Evolutionary conservation across 2,329 filamentous ascomycete species (phyloP).

Genomic region (Arthrinium puccinioides): DNA sequence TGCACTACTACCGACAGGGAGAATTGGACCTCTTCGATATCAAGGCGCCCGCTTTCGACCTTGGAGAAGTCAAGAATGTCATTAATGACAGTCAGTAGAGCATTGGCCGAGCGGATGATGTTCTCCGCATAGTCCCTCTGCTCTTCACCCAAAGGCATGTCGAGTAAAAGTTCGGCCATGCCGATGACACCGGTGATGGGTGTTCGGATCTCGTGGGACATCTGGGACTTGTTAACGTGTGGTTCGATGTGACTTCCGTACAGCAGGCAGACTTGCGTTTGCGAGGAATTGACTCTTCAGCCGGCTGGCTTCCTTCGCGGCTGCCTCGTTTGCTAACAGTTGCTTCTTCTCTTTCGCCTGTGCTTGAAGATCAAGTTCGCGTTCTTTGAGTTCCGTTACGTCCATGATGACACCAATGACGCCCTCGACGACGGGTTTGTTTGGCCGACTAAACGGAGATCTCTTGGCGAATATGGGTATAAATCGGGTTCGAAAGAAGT

Average conservation of each 20-base stretch:
- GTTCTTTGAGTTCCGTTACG: constrained; percentile 62
- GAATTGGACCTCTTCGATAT: constrained; percentile 77
- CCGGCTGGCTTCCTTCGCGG: constrained; percentile 72
- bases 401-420: constrained; percentile 77
- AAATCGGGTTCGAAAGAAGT: constrained; percentile 66
- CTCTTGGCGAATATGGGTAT: constrained; percentile 56
- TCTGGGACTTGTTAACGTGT: too few species aligned
- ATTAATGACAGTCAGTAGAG: constrained; percentile 79
- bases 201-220: constrained; percentile 74
- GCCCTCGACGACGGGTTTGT: constrained; percentile 53
- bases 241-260: too few species aligned
- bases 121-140: constrained; percentile 71
- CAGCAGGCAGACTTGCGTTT: constrained; percentile 37
- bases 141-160: constrained; percentile 61
- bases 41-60: constrained; percentile 68
- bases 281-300: constrained; percentile 76
- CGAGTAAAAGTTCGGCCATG: constrained; percentile 68
- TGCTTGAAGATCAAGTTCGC: constrained; percentile 54
- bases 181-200: constrained; percentile 76
- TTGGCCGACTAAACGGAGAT: constrained; percentile 40
- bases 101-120: constrained; percentile 73
- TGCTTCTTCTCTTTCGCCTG: constrained; percentile 63
- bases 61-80: constrained; percentile 89
- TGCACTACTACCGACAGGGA: constrained; percentile 65
- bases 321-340: constrained; percentile 66